These are phyloP conservation scores for Monosporascus sp. DNA, from an alignment of 2,329 filamentous ascomycete genomes.

Conservation along the genomic window DNA sequence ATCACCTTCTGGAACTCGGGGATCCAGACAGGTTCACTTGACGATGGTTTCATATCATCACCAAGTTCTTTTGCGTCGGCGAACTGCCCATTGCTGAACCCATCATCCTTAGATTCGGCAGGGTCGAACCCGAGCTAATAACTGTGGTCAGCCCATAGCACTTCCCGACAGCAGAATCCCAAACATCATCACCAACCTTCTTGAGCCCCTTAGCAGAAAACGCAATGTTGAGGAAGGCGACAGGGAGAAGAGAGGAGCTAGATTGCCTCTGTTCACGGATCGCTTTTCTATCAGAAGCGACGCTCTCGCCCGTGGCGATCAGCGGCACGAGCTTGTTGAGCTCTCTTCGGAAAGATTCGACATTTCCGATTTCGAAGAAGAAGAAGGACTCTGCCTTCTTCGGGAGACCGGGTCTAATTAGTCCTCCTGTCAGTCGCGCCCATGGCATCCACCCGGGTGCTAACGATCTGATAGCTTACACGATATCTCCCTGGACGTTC, in stretches of 20 bases:
- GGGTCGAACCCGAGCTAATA: slow-evolving; percentile 18
- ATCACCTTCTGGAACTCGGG: slow-evolving; percentile 28
- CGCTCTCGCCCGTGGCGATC: not conserved
- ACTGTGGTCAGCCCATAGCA: not conserved
- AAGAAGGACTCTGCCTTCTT: not conserved
- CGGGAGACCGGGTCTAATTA: not conserved
- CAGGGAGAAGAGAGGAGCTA: not conserved
- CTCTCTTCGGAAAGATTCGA: not conserved
- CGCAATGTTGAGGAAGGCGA: not conserved
- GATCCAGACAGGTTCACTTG: slow-evolving; percentile 19
- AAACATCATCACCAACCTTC: not conserved
- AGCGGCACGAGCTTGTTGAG: not conserved
- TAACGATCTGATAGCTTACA: not conserved
- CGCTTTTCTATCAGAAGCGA: not conserved
- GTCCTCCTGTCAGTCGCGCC: not conserved
- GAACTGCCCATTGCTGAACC: slow-evolving; percentile 31
- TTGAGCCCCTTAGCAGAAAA: not conserved
- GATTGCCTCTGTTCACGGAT: not conserved
- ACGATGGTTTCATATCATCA: slow-evolving; percentile 13
- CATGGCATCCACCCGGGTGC: not conserved
- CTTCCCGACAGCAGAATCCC: not conserved
- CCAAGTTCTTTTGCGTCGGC: slow-evolving; percentile 23
- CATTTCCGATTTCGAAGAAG: not conserved
- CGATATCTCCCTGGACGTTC: not conserved
- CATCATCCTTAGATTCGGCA: slow-evolving; percentile 25